Conservation (phyloP, 1,284 basidiomycete genomes). For the Exobasidium rhododendri region DNA sequence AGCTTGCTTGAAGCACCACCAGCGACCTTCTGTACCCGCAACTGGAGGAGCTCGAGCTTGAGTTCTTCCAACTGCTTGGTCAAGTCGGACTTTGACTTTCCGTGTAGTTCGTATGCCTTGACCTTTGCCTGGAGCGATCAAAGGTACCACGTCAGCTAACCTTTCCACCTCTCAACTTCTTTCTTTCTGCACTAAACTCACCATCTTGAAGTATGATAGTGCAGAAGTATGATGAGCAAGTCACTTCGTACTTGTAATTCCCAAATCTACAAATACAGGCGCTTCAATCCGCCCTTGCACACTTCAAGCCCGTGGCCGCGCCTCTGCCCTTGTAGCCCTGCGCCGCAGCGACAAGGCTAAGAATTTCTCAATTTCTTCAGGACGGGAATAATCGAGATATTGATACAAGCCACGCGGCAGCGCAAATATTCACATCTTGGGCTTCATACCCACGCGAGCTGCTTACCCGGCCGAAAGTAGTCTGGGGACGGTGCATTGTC, state of each 20-base stretch:
- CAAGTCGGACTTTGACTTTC: conserved; percentile 98
- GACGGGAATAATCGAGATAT: no score
- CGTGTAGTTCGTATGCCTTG: conserved; percentile 97
- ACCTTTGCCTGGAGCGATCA: conserved; percentile 60
- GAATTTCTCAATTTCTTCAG: no score
- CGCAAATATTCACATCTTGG: no score
- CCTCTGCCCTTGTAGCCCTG: neutral
- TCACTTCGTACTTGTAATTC: no score
- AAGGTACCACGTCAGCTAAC: conserved; percentile 1
- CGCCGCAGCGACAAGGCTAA: no score
- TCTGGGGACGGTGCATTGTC: no score
- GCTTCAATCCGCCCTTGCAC: no score
- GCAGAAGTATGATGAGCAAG: neutral
- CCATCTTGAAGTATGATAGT: conserved; percentile 2
- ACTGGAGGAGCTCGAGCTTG: conserved; percentile 83
- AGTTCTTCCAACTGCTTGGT: conserved; percentile 89
- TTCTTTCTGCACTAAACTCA: neutral
- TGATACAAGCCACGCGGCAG: no score
- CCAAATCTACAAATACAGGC: neutral
- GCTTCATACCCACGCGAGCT: no score
- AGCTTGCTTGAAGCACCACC: conserved; percentile 94
- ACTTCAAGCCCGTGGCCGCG: neutral
- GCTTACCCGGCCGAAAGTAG: no score
- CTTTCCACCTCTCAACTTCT: neutral
- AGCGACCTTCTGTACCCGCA: conserved; percentile 97